Conservation (phyloP, 2,329 filamentous ascomycete species). For the Dothidotthia symphoricarpi region DNA sequence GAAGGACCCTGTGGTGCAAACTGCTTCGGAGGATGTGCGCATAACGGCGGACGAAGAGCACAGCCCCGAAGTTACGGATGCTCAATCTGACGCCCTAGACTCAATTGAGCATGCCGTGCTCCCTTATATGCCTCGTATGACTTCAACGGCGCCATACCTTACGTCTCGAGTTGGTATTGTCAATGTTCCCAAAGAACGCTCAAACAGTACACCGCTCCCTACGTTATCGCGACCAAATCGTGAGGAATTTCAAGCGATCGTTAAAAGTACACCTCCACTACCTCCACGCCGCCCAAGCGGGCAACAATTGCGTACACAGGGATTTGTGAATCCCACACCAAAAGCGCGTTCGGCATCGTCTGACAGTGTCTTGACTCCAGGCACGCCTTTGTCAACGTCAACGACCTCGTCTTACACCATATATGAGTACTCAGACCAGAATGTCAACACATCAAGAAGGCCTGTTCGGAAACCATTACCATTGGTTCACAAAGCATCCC, state of each 20-base stretch:
- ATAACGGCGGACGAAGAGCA: neutral
- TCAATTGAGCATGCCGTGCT: slow-evolving; percentile 17
- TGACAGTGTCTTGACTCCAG: slow-evolving; percentile 8
- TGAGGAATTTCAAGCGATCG: slow-evolving; percentile 1
- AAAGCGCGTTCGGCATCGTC: slow-evolving; percentile 8
- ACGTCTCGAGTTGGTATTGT: neutral
- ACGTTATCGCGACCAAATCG: slow-evolving; percentile 11
- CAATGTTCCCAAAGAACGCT: neutral
- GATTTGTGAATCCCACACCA: neutral
- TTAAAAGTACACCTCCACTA: slow-evolving; percentile 11
- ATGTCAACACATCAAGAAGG: slow-evolving; percentile 2
- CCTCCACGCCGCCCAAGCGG: slow-evolving; percentile 22
- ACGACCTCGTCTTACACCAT: slow-evolving; percentile 18
- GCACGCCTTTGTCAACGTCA: slow-evolving; percentile 14
- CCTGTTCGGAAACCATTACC: slow-evolving; percentile 13
- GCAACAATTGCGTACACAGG: slow-evolving; percentile 2
- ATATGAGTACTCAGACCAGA: slow-evolving; percentile 5
- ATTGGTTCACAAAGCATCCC: slow-evolving; percentile 12
- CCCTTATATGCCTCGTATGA: slow-evolving; percentile 16
- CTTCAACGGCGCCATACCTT: slow-evolving; percentile 7
- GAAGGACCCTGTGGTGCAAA: no score
- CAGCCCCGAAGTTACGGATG: no score
- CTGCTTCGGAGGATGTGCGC: no score
- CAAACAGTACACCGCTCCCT: neutral
- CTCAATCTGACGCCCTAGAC: slow-evolving; percentile 5